Percentiles rank a stretch among this genome's conserved stretches.
Evolutionary conservation across 2,329 filamentous ascomycete species (phyloP).

Genomic region (Beauveria australis): DNA sequence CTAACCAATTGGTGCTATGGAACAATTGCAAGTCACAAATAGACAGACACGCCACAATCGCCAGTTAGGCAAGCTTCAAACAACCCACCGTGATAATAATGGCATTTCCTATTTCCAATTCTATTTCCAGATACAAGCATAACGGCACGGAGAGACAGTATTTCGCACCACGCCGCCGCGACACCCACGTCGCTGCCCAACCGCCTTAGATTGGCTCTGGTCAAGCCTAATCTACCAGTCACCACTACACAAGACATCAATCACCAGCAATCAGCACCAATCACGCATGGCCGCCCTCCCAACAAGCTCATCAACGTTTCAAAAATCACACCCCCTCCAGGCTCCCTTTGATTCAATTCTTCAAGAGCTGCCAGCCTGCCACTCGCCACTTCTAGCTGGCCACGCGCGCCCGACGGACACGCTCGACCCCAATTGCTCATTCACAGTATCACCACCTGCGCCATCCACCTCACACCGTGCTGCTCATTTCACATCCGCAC

Average conservation of each 20-base stretch:
- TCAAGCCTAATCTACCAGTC: background rate
- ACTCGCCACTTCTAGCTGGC: too few relatives aligned
- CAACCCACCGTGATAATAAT: background rate
- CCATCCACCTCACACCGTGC: too few relatives aligned
- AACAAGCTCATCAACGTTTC: too few relatives aligned
- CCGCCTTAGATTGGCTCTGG: background rate
- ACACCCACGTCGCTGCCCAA: background rate
- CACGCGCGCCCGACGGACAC: too few relatives aligned
- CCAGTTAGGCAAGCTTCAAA: background rate
- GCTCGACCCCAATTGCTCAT: background rate
- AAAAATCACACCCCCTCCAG: too few relatives aligned
- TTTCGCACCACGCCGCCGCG: background rate
- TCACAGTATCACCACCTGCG: too few relatives aligned
- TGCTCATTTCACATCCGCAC: too few relatives aligned
- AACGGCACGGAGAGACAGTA: background rate
- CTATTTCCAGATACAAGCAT: background rate
- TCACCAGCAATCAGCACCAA: background rate
- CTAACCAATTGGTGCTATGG: background rate
- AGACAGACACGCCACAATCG: background rate
- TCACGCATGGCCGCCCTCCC: background rate
- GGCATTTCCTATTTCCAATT: too few relatives aligned
- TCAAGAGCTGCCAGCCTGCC: too few relatives aligned
- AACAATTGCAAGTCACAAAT: background rate
- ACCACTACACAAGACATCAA: background rate
- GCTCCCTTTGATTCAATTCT: too few relatives aligned